A percentile compares a stretch with the other conserved stretches of the same genome.
phyloP scores from a whole-genome alignment of 2,329 filamentous ascomycete genomes.

The Alternaria consortialis region DNA sequence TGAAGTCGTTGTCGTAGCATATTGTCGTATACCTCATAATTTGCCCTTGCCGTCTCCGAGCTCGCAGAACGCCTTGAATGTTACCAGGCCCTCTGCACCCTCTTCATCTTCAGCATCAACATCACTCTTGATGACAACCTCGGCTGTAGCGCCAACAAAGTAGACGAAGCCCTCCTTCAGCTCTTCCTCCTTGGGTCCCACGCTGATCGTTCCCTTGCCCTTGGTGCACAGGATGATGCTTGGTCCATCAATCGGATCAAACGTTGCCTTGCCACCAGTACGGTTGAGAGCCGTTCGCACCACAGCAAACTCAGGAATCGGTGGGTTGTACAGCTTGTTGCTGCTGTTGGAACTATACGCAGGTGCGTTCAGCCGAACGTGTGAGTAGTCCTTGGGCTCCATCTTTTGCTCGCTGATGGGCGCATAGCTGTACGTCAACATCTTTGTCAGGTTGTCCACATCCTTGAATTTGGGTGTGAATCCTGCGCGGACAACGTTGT shows the following conservation, averaged over 20 bases:
- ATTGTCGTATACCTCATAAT: conserved; percentile 24
- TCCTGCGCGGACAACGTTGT: conserved; percentile 96
- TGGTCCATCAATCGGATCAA: conserved; percentile 85
- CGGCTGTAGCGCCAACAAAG: conserved; percentile 84
- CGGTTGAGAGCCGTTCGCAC: conserved; percentile 78
- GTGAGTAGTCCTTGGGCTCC: conserved; percentile 83
- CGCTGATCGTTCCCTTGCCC: conserved; percentile 82
- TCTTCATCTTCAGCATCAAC: conserved; percentile 53
- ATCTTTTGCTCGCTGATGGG: conserved; percentile 97
- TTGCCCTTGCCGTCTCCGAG: conserved; percentile 56
- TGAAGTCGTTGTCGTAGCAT: background rate
- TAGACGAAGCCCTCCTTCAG: conserved; percentile 62
- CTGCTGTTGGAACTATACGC: conserved; percentile 82
- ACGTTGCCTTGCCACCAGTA: conserved; percentile 80
- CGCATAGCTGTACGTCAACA: conserved; percentile 95
- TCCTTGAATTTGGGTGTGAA: conserved; percentile 99
- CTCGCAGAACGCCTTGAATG: conserved; percentile 95
- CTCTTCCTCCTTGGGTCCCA: conserved; percentile 81
- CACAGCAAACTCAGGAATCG: conserved; percentile 95
- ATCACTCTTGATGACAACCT: conserved; percentile 77
- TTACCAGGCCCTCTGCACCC: conserved; percentile 72
- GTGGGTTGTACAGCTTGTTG: conserved; percentile 85
- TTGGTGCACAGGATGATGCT: conserved; percentile 92
- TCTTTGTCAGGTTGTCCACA: conserved; percentile 83
- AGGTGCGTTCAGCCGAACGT: conserved; percentile 79